Conservation (phyloP, 1,139 yeast genomes). For the Candida sp. region DNA sequence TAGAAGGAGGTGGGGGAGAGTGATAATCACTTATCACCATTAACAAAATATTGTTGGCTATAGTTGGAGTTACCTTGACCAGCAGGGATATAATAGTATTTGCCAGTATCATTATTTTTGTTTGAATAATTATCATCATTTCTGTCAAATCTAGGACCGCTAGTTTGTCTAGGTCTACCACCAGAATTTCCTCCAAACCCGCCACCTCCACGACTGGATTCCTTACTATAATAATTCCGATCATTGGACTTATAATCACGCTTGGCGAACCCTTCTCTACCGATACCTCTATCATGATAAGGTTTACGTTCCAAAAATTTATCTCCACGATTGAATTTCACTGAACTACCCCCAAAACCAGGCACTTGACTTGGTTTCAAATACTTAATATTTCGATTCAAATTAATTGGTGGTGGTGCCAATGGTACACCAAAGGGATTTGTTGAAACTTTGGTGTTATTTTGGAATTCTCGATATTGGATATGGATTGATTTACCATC, state of each 20-base stretch:
- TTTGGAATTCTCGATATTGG: constrained; percentile 66
- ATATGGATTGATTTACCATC: constrained; percentile 77
- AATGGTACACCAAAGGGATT: constrained; percentile 36
- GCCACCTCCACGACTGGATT: not conserved
- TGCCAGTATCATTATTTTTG: not conserved
- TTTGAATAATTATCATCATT: not conserved
- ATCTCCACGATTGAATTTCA: constrained; percentile 1
- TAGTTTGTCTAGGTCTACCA: not conserved
- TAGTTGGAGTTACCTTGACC: not conserved
- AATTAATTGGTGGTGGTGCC: constrained; percentile 76
- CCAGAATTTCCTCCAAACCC: not conserved
- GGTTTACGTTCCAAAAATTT: not conserved
- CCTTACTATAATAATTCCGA: not conserved
- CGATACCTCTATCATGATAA: not conserved
- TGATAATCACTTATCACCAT: not conserved
- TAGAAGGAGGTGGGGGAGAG: not conserved
- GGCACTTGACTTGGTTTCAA: not conserved
- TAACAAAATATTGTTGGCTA: not conserved
- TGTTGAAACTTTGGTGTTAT: constrained; percentile 6
- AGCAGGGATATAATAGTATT: not conserved
- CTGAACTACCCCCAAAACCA: not conserved
- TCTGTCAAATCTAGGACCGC: not conserved
- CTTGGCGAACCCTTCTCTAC: not conserved
- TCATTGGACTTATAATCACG: not conserved
- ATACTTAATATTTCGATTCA: constrained; percentile 26